Evolutionary conservation across 1,284 basidiomycete species (phyloP).

Genomic region (Polyporus tsugae): DNA sequence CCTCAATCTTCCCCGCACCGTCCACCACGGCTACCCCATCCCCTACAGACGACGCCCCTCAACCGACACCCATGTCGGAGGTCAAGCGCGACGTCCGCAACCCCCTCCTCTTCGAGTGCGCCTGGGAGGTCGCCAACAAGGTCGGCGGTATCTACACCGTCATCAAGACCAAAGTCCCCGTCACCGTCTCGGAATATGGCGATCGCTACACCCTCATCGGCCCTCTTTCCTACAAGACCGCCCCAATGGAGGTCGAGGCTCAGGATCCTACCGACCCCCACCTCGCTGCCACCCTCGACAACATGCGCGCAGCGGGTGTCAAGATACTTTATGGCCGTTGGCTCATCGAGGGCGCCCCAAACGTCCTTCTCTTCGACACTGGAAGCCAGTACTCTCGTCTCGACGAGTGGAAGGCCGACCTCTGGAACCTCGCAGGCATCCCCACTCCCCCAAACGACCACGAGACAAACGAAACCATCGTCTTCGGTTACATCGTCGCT

Average conservation of each 20-base stretch:
- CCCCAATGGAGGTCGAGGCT: slow-evolving; percentile 97
- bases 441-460: slow-evolving; percentile 95
- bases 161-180: slow-evolving; percentile 99
- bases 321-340: slow-evolving; percentile 96
- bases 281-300: slow-evolving; percentile 73
- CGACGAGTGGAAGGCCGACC: slow-evolving; percentile 98
- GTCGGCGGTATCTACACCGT: slow-evolving; percentile 99
- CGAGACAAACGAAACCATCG: slow-evolving; percentile 98
- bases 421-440: slow-evolving; percentile 98
- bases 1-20: slow-evolving; percentile 12
- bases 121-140: slow-evolving; percentile 97
- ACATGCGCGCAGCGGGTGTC: slow-evolving; percentile 89
- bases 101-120: slow-evolving; percentile 87
- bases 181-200: slow-evolving; percentile 94
- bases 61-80: slow-evolving; percentile 42
- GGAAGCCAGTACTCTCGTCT: slow-evolving; percentile 88
- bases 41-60: slow-evolving; percentile 12
- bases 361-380: slow-evolving; percentile 95
- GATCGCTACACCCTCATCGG: slow-evolving; percentile 95
- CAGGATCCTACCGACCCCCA: slow-evolving; percentile 85
- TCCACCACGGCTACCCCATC: slow-evolving; percentile 15
- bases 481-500: slow-evolving; percentile 99
- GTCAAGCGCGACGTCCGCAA: slow-evolving; percentile 79
- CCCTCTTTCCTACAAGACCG: slow-evolving; percentile 95
- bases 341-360: slow-evolving; percentile 96